Percentiles rank a stretch among this genome's conserved stretches.
Conservation (phyloP, 495 filamentous ascomycete species). For the Neurospora sp. region DNA sequence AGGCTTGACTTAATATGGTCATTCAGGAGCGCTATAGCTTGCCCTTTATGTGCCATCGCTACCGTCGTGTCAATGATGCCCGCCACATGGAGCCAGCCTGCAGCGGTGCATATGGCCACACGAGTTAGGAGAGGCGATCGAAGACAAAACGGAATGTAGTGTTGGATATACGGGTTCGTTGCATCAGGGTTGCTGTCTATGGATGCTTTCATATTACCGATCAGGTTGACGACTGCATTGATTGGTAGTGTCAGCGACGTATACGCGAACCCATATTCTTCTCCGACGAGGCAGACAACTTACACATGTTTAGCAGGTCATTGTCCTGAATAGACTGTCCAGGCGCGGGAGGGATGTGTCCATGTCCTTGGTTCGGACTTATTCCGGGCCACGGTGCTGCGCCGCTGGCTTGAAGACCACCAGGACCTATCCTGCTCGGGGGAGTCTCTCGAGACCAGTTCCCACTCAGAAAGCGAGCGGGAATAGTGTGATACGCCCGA, state of each 20-base stretch:
- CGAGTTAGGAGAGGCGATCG: slow-evolving; percentile 24
- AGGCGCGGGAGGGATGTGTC: slow-evolving; percentile 8
- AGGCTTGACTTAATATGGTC: slow-evolving; percentile 22
- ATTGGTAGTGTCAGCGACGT: neutral
- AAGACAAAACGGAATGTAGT: slow-evolving; percentile 25
- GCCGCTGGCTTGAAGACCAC: neutral
- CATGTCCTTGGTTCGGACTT: slow-evolving; percentile 2
- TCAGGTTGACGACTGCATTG: slow-evolving; percentile 46
- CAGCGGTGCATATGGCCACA: slow-evolving; percentile 28
- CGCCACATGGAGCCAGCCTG: slow-evolving; percentile 29
- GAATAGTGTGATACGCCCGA: slow-evolving; percentile 8
- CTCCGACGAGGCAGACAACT: neutral
- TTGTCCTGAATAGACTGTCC: slow-evolving; percentile 10
- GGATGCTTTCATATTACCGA: slow-evolving; percentile 37
- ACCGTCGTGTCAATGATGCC: slow-evolving; percentile 25
- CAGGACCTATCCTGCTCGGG: slow-evolving; percentile 4
- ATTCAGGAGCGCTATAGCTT: slow-evolving; percentile 25
- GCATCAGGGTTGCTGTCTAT: slow-evolving; percentile 28
- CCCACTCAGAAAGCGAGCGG: slow-evolving; percentile 1
- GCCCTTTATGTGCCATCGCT: slow-evolving; percentile 27
- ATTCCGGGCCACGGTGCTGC: slow-evolving; percentile 5
- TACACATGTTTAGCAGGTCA: slow-evolving; percentile 26
- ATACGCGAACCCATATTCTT: neutral
- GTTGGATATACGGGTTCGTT: slow-evolving; percentile 24
- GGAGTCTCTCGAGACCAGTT: slow-evolving; percentile 6